phyloP scores from a whole-genome alignment of 2,329 filamentous ascomycete species.

The Sarocladium kiliense region DNA sequence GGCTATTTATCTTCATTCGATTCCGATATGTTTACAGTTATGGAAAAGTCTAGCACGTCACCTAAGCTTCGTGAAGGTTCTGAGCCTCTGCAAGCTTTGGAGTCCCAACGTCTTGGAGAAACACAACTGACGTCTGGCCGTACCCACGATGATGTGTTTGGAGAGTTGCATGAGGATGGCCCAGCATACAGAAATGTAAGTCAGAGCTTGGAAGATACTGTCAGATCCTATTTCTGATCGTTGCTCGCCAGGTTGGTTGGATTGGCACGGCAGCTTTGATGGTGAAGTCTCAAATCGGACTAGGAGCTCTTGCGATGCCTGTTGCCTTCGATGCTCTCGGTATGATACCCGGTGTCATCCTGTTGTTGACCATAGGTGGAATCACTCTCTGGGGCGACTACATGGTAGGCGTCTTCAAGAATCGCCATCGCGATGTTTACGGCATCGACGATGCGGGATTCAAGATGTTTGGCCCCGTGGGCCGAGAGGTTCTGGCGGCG shows the following conservation, averaged over 20 bases:
- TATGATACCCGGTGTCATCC: slow-evolving; percentile 42
- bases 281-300: slow-evolving; percentile 40
- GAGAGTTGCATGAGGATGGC: too few species aligned
- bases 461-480: slow-evolving; percentile 42
- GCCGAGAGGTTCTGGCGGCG: slow-evolving; percentile 35
- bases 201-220: too few species aligned
- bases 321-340: slow-evolving; percentile 38
- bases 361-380: slow-evolving; percentile 29
- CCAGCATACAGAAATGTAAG: too few species aligned
- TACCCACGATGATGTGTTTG: too few species aligned
- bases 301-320: slow-evolving; percentile 45
- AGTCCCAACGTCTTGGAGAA: too few species aligned
- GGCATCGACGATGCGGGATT: slow-evolving; percentile 47
- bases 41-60: too few species aligned
- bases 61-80: too few species aligned
- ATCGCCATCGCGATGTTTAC: slow-evolving; percentile 44
- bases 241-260: slow-evolving; percentile 40
- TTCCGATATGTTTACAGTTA: too few species aligned
- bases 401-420: slow-evolving; percentile 47
- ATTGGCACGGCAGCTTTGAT: slow-evolving; percentile 36
- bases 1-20: too few species aligned
- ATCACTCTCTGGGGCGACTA: slow-evolving; percentile 46
- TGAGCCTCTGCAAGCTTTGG: too few species aligned
- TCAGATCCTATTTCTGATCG: too few species aligned
- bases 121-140: too few species aligned